These are phyloP conservation scores for Malassezia yamatoensis DNA, from an alignment of 1,284 basidiomycete genomes.

Conservation along the genomic window DNA sequence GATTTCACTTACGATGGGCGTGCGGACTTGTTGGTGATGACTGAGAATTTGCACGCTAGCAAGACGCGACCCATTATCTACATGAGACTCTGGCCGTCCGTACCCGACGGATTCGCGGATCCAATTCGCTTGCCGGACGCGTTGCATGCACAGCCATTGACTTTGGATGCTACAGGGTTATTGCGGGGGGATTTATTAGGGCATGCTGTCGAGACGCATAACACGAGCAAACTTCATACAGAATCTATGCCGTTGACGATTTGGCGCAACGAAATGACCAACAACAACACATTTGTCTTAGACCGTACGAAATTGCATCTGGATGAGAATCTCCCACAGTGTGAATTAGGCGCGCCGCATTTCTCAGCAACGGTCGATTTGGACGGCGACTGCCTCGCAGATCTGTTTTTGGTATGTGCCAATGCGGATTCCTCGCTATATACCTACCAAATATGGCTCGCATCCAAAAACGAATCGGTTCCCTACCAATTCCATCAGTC, in stretches of 20 bases:
- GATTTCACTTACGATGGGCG: slow-evolving; percentile 87
- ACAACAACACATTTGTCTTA: slow-evolving; percentile 9
- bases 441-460: slow-evolving; percentile 74
- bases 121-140: slow-evolving; percentile 58
- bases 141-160: slow-evolving; percentile 65
- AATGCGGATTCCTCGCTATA: slow-evolving; percentile 51
- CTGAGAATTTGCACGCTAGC: slow-evolving; percentile 48
- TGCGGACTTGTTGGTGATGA: slow-evolving; percentile 79
- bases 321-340: slow-evolving; percentile 48
- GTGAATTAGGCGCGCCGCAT: slow-evolving; percentile 72
- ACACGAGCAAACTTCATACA: background rate
- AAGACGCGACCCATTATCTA: slow-evolving; percentile 16
- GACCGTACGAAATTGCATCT: slow-evolving; percentile 18
- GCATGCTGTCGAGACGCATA: slow-evolving; percentile 35
- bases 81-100: slow-evolving; percentile 19
- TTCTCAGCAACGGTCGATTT: slow-evolving; percentile 91
- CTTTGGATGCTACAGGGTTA: slow-evolving; percentile 74
- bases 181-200: slow-evolving; percentile 82
- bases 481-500: slow-evolving; percentile 60
- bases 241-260: slow-evolving; percentile 18
- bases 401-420: slow-evolving; percentile 81
- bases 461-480: slow-evolving; percentile 20
- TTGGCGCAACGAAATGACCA: slow-evolving; percentile 26
- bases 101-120: slow-evolving; percentile 16
- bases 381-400: slow-evolving; percentile 88